Evolutionary conservation across 2,329 filamentous ascomycete genomes (phyloP), one percentile per base, ranked within the genome.

Genomic region (Trichophyton verrucosum): DNA sequence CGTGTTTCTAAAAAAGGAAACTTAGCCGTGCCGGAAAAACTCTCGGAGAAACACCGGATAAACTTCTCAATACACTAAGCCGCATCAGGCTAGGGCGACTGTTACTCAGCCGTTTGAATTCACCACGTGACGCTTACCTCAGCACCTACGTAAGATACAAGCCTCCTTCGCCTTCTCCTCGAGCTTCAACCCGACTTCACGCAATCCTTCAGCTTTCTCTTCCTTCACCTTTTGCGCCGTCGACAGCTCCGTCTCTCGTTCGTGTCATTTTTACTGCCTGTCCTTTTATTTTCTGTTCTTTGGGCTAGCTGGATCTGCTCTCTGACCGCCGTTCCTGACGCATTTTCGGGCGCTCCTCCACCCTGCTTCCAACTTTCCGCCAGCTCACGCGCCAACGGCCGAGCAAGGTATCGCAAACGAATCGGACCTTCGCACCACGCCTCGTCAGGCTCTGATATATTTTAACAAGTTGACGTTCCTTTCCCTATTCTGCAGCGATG

Each of bases 251-350:
- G 13, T 44, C 40, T 44, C 55, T 57, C 55, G 36, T 57, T 57
- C 36, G 40, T 24, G 22, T 57, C 24, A 40, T 57, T 57, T 30
- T 44, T 57, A 57, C 17, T 11, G 9, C 17, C 40, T 44, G 33
- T 57, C 33, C 15, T 30, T 57, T 33, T 24, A 7, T 57, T 17
- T 38, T 15, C 20, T 22, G 30, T 40, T 56, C 6, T 57, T 36
- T 57, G 20, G 55, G 36, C 55, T 44, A 57, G 55, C 55, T 44
- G 55, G 33, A 44, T 57, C 55, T 57, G 55, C 55, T 57, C 55
- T 57, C 27, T 36, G 20, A 33, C 22, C 6, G 27, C 22, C 3
- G 22, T 57, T 44, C 22, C 20, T 44, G 36, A 36, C 38, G 36
- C 20, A 58, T 58, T 38, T 30, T 44, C 56, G 30, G 17, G 51